A percentile compares a stretch with the other conserved stretches of the same genome.
phyloP scores from a whole-genome alignment of 768 basidiomycete genomes.

The Multifurca ochricompacta region DNA sequence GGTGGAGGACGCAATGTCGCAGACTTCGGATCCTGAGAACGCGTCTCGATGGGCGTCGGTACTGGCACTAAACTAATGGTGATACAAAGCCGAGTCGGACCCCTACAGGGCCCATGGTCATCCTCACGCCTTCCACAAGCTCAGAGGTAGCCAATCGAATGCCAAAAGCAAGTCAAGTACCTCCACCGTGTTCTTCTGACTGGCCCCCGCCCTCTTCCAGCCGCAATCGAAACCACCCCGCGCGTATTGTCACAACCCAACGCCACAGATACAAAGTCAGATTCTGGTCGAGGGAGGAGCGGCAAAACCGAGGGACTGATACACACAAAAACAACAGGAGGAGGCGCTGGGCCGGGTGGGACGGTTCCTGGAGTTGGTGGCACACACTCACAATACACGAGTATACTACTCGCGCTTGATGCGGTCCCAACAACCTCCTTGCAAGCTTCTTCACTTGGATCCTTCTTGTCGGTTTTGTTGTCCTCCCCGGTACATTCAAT shows the following conservation, averaged over 20 bases:
- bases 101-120: not conserved
- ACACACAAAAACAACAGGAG: not conserved
- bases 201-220: too few species aligned
- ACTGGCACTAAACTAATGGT: too few species aligned
- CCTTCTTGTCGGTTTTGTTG: constrained; percentile 16
- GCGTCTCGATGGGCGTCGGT: not conserved
- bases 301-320: too few species aligned
- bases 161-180: not conserved
- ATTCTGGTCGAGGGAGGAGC: too few species aligned
- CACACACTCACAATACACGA: constrained; percentile 1
- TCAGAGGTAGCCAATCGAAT: not conserved
- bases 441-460: constrained; percentile 15
- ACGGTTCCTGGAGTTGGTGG: too few species aligned
- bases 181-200: too few species aligned
- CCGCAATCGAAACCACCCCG: too few species aligned
- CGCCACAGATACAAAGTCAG: too few species aligned
- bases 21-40: not conserved
- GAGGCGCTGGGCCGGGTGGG: not conserved
- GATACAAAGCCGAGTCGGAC: not conserved
- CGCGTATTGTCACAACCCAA: too few species aligned
- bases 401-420: constrained; percentile 11
- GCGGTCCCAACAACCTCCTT: constrained; percentile 10
- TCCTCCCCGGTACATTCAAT: constrained; percentile 14
- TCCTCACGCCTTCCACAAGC: not conserved
- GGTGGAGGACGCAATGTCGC: not conserved